phyloP scores from a whole-genome alignment of 768 basidiomycete genomes.

The Tricholoma terreum region DNA sequence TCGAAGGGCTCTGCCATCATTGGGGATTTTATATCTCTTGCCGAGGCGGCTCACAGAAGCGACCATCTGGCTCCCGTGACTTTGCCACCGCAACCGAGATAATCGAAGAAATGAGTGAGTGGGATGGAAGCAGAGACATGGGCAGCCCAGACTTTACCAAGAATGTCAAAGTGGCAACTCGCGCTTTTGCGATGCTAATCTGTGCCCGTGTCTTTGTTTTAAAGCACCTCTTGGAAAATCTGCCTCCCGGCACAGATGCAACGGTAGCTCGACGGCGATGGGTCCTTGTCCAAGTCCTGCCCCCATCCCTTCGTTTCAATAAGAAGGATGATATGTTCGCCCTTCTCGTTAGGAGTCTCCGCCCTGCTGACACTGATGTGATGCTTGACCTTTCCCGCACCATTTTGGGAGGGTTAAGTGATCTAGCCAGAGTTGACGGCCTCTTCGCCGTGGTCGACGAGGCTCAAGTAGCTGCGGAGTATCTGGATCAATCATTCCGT shows the following conservation, averaged over 20 bases:
- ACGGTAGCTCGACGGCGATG: conserved; percentile 9
- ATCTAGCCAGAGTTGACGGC: not conserved
- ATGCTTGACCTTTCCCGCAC: not conserved
- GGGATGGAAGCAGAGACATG: too few species aligned
- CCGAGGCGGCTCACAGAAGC: not conserved
- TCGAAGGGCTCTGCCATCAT: conserved; percentile 7
- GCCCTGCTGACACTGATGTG: too few species aligned
- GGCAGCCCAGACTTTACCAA: not conserved
- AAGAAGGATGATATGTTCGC: not conserved
- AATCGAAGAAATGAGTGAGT: not conserved
- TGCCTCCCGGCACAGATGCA: conserved; percentile 3
- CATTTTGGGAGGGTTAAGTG: not conserved
- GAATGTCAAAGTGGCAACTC: conserved; percentile 4
- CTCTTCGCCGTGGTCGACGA: conserved; percentile 10
- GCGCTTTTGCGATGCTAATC: conserved; percentile 11
- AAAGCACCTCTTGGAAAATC: conserved; percentile 7
- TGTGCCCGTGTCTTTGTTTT: conserved; percentile 12
- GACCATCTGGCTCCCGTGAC: conserved; percentile 6
- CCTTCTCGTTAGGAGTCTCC: not conserved
- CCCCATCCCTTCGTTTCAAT: not conserved
- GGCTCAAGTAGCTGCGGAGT: conserved; percentile 9
- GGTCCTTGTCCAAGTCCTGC: not conserved
- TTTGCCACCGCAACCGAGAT: conserved; percentile 1
- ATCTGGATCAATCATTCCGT: conserved; percentile 8
- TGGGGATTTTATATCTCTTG: conserved; percentile 28